Evolutionary conservation across 2,329 filamentous ascomycete species (phyloP).

Genomic region (Tricladium varicosporioides): DNA sequence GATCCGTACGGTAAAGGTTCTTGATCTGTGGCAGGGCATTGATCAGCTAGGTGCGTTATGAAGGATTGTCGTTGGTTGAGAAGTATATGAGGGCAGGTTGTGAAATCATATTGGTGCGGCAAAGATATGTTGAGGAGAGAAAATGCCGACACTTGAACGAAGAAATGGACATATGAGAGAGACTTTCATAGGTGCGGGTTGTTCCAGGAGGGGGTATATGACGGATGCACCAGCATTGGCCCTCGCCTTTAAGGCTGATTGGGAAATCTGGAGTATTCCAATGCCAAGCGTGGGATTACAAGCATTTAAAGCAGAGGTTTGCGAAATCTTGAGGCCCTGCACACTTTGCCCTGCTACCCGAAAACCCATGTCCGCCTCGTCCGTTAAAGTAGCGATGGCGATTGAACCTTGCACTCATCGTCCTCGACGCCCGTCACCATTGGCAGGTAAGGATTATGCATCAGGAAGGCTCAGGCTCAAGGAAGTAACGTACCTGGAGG

Average conservation of each 20-base stretch:
- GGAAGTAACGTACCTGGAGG: conserved; percentile 1
- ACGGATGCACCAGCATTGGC: conserved; percentile 30
- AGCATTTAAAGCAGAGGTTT: conserved; percentile 26
- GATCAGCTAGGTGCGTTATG: conserved; percentile 28
- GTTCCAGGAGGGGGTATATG: conserved; percentile 28
- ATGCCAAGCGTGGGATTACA: conserved; percentile 24
- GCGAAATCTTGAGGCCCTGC: conserved; percentile 22
- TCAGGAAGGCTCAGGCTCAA: neutral
- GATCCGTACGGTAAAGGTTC: conserved; percentile 27
- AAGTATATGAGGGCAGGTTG: conserved; percentile 15
- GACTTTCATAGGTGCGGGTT: conserved; percentile 22
- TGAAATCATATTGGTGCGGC: conserved; percentile 27
- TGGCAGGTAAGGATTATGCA: conserved; percentile 11
- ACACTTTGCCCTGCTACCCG: conserved; percentile 27
- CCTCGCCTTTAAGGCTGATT: conserved; percentile 36
- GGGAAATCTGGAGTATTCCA: conserved; percentile 33
- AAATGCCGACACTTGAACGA: conserved; percentile 22
- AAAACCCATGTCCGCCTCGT: conserved; percentile 21
- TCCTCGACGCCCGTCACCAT: conserved; percentile 12
- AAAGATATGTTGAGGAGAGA: conserved; percentile 22
- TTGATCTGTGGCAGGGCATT: conserved; percentile 28
- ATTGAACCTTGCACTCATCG: conserved; percentile 18
- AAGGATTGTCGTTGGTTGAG: conserved; percentile 23
- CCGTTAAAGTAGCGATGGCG: conserved; percentile 21
- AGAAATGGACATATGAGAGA: conserved; percentile 11